A percentile compares a stretch with the other conserved stretches of the same genome.
These are phyloP conservation scores for Arthroderma sp. DNA, from an alignment of 2,329 filamentous ascomycete species.

Conservation along the genomic window DNA sequence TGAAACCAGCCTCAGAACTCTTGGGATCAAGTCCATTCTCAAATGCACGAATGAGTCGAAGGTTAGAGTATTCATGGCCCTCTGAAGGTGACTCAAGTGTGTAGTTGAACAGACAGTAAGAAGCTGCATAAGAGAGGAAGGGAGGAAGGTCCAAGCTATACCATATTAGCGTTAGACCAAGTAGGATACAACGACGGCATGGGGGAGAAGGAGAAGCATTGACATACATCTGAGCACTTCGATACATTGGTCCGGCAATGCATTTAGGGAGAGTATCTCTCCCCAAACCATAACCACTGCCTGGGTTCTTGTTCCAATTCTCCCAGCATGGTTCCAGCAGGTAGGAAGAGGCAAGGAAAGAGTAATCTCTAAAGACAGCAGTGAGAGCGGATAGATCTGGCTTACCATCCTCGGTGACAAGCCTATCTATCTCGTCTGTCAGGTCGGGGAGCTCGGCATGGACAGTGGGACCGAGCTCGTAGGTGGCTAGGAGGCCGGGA, in stretches of 20 bases:
- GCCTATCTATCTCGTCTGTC: slow-evolving; percentile 57
- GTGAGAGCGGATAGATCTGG: slow-evolving; percentile 68
- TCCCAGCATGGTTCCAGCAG: slow-evolving; percentile 84
- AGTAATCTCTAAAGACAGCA: slow-evolving; percentile 81
- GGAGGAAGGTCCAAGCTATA: slow-evolving; percentile 61
- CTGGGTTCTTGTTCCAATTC: slow-evolving; percentile 43
- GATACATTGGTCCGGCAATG: slow-evolving; percentile 69
- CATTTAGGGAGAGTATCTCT: slow-evolving; percentile 58
- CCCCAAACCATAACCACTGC: slow-evolving; percentile 65
- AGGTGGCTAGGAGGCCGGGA: slow-evolving; percentile 63
- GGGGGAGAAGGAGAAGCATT: background rate
- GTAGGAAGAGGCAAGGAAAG: slow-evolving; percentile 79
- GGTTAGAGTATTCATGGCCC: slow-evolving; percentile 45
- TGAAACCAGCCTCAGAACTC: slow-evolving; percentile 87
- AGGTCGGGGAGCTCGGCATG: slow-evolving; percentile 64
- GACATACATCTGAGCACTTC: slow-evolving; percentile 75
- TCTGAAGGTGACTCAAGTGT: slow-evolving; percentile 42
- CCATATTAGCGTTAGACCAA: background rate
- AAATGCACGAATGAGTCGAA: slow-evolving; percentile 80
- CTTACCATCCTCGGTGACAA: slow-evolving; percentile 36
- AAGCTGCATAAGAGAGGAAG: slow-evolving; percentile 73
- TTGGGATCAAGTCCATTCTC: slow-evolving; percentile 74
- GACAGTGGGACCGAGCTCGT: slow-evolving; percentile 62
- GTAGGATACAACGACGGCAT: slow-evolving; percentile 1
- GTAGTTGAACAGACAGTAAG: slow-evolving; percentile 52